Evolutionary conservation across 2,329 filamentous ascomycete species (phyloP).

Genomic region (Coniochaeta hoffmannii): DNA sequence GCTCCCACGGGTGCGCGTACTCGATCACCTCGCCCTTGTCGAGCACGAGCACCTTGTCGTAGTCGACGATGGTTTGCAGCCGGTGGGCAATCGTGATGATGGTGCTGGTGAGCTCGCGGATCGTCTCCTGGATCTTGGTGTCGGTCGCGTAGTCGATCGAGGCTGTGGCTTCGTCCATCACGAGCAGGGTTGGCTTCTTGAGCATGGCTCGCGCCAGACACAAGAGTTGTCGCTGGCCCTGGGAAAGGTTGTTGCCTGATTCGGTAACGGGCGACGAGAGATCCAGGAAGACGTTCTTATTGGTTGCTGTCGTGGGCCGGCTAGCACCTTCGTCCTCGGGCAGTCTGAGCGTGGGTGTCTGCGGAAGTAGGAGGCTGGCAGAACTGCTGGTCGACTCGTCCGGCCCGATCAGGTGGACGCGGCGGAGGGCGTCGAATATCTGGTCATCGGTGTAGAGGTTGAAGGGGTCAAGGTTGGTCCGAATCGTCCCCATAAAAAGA

Average conservation of each 20-base stretch:
- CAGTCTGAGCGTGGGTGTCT: conserved; percentile 7
- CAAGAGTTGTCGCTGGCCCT: conserved; percentile 90
- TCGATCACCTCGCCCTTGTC: conserved; percentile 85
- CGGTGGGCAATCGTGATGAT: conserved; percentile 96
- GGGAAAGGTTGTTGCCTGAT: conserved; percentile 88
- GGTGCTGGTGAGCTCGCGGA: conserved; percentile 86
- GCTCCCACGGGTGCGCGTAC: conserved; percentile 80
- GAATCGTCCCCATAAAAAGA: conserved; percentile 84
- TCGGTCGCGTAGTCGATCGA: conserved; percentile 97
- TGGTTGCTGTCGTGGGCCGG: conserved; percentile 47
- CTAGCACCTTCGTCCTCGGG: conserved; percentile 7
- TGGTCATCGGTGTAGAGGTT: conserved; percentile 81
- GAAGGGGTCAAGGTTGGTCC: conserved; percentile 91
- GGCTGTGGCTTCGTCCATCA: conserved; percentile 98
- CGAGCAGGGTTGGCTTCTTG: conserved; percentile 83
- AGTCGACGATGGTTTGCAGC: conserved; percentile 94
- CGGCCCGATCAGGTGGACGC: conserved; percentile 76
- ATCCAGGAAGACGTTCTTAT: conserved; percentile 93
- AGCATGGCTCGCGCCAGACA: conserved; percentile 90
- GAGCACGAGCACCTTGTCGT: conserved; percentile 92
- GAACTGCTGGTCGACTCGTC: conserved; percentile 35
- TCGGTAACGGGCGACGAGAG: conserved; percentile 78
- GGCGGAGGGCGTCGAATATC: conserved; percentile 76
- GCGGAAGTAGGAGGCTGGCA: conserved; percentile 16
- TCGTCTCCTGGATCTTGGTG: conserved; percentile 90